Evolutionary conservation across 495 filamentous ascomycete genomes (phyloP).

Genomic region (Astrocystis sublimbata): DNA sequence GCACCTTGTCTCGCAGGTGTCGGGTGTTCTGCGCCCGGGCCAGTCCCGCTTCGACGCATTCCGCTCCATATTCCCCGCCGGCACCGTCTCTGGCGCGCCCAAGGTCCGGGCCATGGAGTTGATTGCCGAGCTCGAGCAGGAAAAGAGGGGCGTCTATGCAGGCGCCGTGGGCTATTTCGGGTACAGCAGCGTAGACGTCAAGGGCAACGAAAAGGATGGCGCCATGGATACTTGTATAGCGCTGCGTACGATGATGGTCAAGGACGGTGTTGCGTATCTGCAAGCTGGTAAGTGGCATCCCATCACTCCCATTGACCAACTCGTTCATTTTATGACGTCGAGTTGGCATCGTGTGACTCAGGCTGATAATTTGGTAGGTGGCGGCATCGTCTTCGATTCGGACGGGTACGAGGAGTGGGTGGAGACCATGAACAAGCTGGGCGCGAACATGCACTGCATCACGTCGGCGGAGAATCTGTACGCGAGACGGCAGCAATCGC

Average conservation of each 20-base stretch:
- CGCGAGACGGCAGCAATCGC: constrained; percentile 36
- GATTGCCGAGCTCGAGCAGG: constrained; percentile 88
- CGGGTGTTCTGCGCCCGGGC: constrained; percentile 74
- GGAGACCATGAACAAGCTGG: constrained; percentile 96
- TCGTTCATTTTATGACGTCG: neutral
- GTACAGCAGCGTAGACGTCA: constrained; percentile 57
- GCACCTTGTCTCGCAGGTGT: constrained; percentile 94
- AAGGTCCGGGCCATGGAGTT: constrained; percentile 97
- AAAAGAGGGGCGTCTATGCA: constrained; percentile 94
- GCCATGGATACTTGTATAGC: constrained; percentile 99
- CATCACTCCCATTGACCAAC: too few relatives aligned
- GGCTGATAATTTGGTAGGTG: constrained; percentile 50
- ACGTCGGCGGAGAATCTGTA: constrained; percentile 79
- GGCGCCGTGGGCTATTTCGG: constrained; percentile 96
- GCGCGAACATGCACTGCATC: constrained; percentile 85
- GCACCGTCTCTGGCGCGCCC: constrained; percentile 89
- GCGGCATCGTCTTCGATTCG: constrained; percentile 95
- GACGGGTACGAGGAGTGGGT: constrained; percentile 92
- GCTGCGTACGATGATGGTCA: constrained; percentile 93
- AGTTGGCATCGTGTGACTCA: neutral
- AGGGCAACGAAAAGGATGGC: constrained; percentile 58
- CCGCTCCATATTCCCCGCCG: constrained; percentile 92
- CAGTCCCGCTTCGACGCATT: constrained; percentile 96
- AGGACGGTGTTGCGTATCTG: constrained; percentile 86
- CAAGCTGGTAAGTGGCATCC: constrained; percentile 80